phyloP scores from a whole-genome alignment of 495 filamentous ascomycete species.

The Podospora pseudoanserina region DNA sequence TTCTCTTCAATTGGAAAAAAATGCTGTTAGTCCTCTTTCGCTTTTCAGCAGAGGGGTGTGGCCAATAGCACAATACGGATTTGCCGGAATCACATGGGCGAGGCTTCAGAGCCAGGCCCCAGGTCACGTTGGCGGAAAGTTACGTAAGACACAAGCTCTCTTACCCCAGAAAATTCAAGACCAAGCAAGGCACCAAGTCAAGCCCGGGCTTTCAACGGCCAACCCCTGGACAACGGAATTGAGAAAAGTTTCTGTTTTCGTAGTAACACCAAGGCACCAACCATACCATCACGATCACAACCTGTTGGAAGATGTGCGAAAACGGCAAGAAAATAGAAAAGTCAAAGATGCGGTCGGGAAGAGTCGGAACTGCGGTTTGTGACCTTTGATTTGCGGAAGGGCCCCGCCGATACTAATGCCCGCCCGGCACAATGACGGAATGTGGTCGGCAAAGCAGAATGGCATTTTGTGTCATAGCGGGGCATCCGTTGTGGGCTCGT shows the following conservation, averaged over 20 bases:
- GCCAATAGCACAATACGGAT: constrained; percentile 21
- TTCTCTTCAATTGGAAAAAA: constrained; percentile 5
- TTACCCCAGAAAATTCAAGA: constrained; percentile 1
- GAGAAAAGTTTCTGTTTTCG: neutral
- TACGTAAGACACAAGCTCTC: constrained; percentile 27
- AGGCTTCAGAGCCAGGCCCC: neutral
- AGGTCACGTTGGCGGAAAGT: constrained; percentile 24
- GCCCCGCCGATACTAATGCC: neutral
- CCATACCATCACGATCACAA: no score
- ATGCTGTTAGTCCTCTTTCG: constrained; percentile 14
- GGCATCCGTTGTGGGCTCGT: neutral
- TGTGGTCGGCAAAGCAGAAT: constrained; percentile 21
- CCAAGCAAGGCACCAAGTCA: constrained; percentile 1
- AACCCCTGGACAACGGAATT: neutral
- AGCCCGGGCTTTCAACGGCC: constrained; percentile 5
- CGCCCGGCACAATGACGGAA: constrained; percentile 27
- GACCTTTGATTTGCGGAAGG: constrained; percentile 8
- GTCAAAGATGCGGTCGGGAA: constrained; percentile 23
- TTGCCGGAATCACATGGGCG: constrained; percentile 25
- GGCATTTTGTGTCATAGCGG: constrained; percentile 14
- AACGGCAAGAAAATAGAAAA: neutral
- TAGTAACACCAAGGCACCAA: no score
- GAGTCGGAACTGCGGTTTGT: constrained; percentile 23
- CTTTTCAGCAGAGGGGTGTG: constrained; percentile 3
- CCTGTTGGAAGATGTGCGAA: neutral